phyloP scores from a whole-genome alignment of 805 yeast species.

The Kregervanrija delftensis region DNA sequence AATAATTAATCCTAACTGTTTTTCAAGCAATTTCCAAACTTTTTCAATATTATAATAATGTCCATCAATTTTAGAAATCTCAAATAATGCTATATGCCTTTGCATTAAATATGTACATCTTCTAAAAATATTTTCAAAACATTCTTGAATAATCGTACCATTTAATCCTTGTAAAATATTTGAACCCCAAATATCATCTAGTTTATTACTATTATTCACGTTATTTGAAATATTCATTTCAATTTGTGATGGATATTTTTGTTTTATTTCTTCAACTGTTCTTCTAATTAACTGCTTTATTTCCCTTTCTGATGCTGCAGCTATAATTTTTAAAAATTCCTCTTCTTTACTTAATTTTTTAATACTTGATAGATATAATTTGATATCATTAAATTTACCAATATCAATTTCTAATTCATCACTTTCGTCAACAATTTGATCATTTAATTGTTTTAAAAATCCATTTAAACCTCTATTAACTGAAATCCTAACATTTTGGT shows the following conservation, averaged over 20 bases:
- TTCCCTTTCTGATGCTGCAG: conserved; percentile 53
- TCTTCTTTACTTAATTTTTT: conserved; percentile 52
- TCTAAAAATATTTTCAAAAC: conserved; percentile 64
- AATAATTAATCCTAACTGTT: conserved; percentile 33
- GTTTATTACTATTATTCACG: conserved; percentile 4
- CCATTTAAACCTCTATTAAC: conserved; percentile 7
- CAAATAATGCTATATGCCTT: conserved; percentile 59
- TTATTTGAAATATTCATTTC: conserved; percentile 15
- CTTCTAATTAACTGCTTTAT: conserved; percentile 55
- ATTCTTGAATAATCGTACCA: conserved; percentile 51
- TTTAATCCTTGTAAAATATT: conserved; percentile 33
- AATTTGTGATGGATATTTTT: conserved; percentile 36
- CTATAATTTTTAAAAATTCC: conserved; percentile 47
- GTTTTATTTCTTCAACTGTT: conserved; percentile 57
- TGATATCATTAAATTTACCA: conserved; percentile 16
- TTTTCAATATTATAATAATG: conserved; percentile 19
- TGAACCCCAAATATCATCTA: conserved; percentile 25
- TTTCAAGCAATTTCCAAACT: conserved; percentile 40
- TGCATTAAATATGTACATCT: conserved; percentile 59
- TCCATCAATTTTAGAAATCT: conserved; percentile 34
- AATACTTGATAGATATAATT: conserved; percentile 14
- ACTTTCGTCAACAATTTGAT: conserved; percentile 2
- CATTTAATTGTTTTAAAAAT: conserved; percentile 5
- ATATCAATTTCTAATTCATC: conserved; percentile 10
- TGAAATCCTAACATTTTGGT: conserved; percentile 2